Evolutionary conservation across 192 early-diverging fungal genomes (phyloP), one percentile per base, ranked within the genome.

Genomic region (Gamsiella multidivaricata): DNA sequence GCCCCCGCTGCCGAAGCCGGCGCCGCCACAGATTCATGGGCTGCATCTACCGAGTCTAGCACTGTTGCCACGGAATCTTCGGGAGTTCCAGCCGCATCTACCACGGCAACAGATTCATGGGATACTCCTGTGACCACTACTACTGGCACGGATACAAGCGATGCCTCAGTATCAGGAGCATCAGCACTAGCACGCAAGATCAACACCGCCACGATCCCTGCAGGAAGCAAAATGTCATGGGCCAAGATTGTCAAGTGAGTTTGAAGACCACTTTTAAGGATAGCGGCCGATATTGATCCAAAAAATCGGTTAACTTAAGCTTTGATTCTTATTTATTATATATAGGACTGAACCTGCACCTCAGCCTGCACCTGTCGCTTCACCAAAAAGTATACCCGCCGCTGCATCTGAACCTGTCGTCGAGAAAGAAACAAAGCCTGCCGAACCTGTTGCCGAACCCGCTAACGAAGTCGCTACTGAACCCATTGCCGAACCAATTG

Each of bases 241-340:
- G 88, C 88, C 42, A 85, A 88, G 46, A 81, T 90, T 51, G 87
- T 88, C 31, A 88, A 88, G 88, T 90, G 65, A 47, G 86, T 70
- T 36, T 74, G 17, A 53, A 15, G 22, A 28, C 17, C 41, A n/a
- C 11, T 15, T 11, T n/a, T n/a, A n/a, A n/a, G n/a, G n/a, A n/a
- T n/a, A n/a, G n/a, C n/a, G n/a, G n/a, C n/a, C n/a, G n/a, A n/a
- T n/a, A n/a, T n/a, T n/a, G n/a, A n/a, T n/a, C n/a, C n/a, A n/a
- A n/a, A n/a, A n/a, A n/a, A n/a, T n/a, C n/a, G n/a, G n/a, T n/a
- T n/a, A n/a, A n/a, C n/a, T n/a, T n/a, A n/a, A n/a, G n/a, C n/a
- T n/a, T n/a, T n/a, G n/a, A n/a, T n/a, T n/a, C 39, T 46, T 23
- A 18, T 6, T 33, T 41, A 37, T 25, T 54, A 3, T 60, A 17